Evolutionary conservation across 768 basidiomycete species (phyloP).

Genomic region (Hydnum rufescens): DNA sequence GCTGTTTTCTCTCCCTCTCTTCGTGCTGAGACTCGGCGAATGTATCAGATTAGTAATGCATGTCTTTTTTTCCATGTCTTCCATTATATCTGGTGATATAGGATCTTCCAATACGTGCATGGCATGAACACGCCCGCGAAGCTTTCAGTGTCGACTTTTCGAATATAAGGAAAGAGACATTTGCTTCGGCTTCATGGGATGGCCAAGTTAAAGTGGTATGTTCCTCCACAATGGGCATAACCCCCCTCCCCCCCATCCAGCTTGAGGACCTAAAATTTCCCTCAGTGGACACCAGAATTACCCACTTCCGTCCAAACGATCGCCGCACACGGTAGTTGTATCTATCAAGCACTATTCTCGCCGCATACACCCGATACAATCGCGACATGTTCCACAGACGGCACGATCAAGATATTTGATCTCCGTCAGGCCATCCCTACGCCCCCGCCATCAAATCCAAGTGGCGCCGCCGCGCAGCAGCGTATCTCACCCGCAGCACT

Average conservation of each 20-base stretch:
- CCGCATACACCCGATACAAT: constrained; percentile 73
- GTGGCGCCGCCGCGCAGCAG: no score
- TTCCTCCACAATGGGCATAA: constrained; percentile 8
- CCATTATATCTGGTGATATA: constrained; percentile 20
- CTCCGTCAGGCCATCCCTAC: constrained; percentile 10
- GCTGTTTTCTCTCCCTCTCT: not conserved
- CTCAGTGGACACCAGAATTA: constrained; percentile 72
- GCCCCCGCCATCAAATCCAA: constrained; percentile 6
- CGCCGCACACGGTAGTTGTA: constrained; percentile 65
- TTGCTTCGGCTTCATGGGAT: constrained; percentile 84
- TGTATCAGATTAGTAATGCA: not conserved
- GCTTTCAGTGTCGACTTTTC: constrained; percentile 94
- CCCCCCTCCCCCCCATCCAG: not conserved
- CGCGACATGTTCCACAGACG: constrained; percentile 74
- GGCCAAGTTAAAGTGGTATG: constrained; percentile 71
- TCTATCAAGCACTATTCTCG: constrained; percentile 82
- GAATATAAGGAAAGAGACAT: constrained; percentile 74
- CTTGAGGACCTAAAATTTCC: not conserved
- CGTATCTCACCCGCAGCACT: constrained; percentile 23
- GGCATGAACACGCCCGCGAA: constrained; percentile 89
- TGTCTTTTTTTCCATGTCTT: no score
- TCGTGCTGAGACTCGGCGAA: not conserved
- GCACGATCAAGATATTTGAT: constrained; percentile 69
- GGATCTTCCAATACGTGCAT: constrained; percentile 76
- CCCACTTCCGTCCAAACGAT: constrained; percentile 63